These are phyloP conservation scores for Fomes fomentarius DNA, from an alignment of 1,284 basidiomycete species.

Conservation along the genomic window DNA sequence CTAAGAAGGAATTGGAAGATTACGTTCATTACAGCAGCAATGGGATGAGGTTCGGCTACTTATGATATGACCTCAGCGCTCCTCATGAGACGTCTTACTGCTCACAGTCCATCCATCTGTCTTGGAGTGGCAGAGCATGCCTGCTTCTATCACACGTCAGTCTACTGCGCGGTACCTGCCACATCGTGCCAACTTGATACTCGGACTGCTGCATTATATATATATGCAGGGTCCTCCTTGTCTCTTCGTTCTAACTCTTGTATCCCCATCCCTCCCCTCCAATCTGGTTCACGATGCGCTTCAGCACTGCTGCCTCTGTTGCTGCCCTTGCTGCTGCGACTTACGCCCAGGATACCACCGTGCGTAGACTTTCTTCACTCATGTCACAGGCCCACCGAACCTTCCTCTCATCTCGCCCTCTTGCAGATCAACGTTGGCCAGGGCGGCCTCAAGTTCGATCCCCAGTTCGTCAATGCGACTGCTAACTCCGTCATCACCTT, in stretches of 20 bases:
- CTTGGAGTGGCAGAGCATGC: too few species aligned
- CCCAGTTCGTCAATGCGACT: constrained; percentile 43
- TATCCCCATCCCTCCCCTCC: not conserved
- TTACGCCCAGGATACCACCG: constrained; percentile 25
- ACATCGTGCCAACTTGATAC: not conserved
- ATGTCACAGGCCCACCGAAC: not conserved
- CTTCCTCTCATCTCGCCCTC: not conserved
- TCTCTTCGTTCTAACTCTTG: not conserved
- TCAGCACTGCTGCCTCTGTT: constrained; percentile 14
- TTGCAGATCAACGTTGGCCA: constrained; percentile 37
- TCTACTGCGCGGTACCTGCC: not conserved
- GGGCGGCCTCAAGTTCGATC: constrained; percentile 46
- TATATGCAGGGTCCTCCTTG: not conserved
- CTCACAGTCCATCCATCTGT: too few species aligned
- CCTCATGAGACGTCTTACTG: too few species aligned
- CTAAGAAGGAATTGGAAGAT: too few species aligned
- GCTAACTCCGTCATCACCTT: constrained; percentile 52
- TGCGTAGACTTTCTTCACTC: constrained; percentile 1
- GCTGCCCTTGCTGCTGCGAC: constrained; percentile 25
- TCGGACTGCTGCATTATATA: too few species aligned
- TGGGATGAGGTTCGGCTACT: too few species aligned
- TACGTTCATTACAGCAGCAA: too few species aligned
- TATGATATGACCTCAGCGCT: too few species aligned
- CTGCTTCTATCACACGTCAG: too few species aligned
- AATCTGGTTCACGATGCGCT: constrained; percentile 20